phyloP scores from a whole-genome alignment of 192 early-diverging fungal genomes.

The Backusella mclennaniae region DNA sequence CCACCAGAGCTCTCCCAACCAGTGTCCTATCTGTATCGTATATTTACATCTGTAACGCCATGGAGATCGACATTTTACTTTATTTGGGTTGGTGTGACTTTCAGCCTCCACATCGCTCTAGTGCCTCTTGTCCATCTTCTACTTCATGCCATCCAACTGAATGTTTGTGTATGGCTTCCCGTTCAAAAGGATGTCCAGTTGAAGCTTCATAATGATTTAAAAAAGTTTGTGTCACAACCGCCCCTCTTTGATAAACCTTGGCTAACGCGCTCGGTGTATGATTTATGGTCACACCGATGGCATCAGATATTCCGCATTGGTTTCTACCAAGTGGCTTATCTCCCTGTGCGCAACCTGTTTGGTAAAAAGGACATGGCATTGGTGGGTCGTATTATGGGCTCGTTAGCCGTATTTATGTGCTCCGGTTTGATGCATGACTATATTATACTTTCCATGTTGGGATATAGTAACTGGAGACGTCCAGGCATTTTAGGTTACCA shows the following conservation, averaged over 20 bases:
- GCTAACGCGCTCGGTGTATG: conserved; percentile 12
- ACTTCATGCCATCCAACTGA: background rate
- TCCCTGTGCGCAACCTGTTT: conserved; percentile 12
- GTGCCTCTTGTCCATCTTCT: conserved; percentile 6
- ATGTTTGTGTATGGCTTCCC: background rate
- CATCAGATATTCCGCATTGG: conserved; percentile 28
- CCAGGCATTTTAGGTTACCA: conserved; percentile 22
- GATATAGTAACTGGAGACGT: conserved; percentile 9
- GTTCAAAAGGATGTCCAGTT: no score
- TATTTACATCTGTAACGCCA: background rate
- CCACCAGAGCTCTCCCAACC: background rate
- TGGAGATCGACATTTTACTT: background rate
- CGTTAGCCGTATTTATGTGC: conserved; percentile 16
- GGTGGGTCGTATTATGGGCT: background rate
- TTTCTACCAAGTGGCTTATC: conserved; percentile 17
- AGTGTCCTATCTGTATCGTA: background rate
- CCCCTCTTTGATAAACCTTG: conserved; percentile 26
- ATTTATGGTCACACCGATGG: conserved; percentile 29
- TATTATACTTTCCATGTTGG: conserved; percentile 20
- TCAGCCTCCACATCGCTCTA: background rate
- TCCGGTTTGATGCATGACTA: conserved; percentile 35
- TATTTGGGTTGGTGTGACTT: conserved; percentile 2
- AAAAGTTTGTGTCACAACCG: conserved; percentile 8
- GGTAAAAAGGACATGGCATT: background rate
- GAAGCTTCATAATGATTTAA: background rate